Percentiles rank a stretch among this genome's conserved stretches.
These are phyloP conservation scores for Withania somnifera DNA, from an alignment of 305 asterid species.

Conservation along the genomic window DNA sequence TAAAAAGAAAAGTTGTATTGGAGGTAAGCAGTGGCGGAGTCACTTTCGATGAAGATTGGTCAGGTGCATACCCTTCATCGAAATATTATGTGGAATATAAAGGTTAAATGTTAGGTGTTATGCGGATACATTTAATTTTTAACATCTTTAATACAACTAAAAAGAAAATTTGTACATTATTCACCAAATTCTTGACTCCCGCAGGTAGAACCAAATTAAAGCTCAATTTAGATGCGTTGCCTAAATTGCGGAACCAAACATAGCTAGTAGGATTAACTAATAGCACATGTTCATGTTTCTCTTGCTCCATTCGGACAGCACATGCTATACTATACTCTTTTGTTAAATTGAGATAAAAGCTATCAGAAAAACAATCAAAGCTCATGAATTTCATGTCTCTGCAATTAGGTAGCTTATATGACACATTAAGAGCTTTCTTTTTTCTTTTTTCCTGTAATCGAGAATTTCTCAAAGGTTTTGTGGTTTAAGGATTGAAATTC, in stretches of 20 bases:
- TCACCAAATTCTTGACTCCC: no score
- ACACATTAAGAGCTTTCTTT: background rate
- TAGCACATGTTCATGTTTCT: background rate
- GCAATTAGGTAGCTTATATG: background rate
- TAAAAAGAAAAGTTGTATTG: background rate
- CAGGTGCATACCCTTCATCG: no score
- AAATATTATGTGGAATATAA: no score
- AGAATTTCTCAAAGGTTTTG: background rate
- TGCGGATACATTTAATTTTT: no score
- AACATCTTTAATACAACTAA: no score
- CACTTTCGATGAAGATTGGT: no score
- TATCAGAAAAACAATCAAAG: background rate
- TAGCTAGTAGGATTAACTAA: background rate
- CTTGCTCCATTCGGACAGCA: background rate
- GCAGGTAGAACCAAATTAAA: background rate
- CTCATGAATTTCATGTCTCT: background rate
- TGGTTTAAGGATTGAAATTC: background rate
- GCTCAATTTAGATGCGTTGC: background rate
- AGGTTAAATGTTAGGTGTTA: no score
- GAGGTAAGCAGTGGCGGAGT: no score
- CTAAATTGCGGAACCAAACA: background rate
- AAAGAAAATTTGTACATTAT: no score
- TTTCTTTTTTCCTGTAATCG: background rate
- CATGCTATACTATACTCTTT: background rate
- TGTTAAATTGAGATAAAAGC: background rate